Evolutionary conservation across 1,284 basidiomycete species (phyloP).

Genomic region (Porphyrellus sp.): DNA sequence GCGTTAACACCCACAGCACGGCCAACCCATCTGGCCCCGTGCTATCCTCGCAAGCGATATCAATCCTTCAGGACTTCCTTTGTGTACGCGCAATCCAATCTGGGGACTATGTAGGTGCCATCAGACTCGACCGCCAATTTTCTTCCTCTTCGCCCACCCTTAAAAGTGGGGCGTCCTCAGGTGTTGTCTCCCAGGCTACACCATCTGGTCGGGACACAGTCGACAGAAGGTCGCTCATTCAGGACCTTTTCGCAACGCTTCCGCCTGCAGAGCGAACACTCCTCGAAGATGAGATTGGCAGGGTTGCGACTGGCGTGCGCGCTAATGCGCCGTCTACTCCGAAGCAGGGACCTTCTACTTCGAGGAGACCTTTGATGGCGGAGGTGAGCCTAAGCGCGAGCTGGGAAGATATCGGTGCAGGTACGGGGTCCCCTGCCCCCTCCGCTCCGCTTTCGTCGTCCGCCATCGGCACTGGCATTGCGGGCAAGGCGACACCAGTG

Average conservation of each 20-base stretch:
- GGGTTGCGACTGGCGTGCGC: conserved; percentile 20
- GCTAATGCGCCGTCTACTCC: conserved; percentile 7
- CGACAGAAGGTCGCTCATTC: conserved; percentile 64
- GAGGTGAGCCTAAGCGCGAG: conserved; percentile 43
- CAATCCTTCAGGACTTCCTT: conserved; percentile 75
- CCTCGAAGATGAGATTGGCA: conserved; percentile 50
- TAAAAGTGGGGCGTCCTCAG: conserved; percentile 20
- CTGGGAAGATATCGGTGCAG: conserved; percentile 44
- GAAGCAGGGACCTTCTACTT: conserved; percentile 11
- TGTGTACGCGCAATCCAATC: conserved; percentile 75
- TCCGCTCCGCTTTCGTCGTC: conserved; percentile 11
- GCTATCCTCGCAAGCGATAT: conserved; percentile 40
- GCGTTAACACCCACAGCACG: not conserved
- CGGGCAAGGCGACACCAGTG: conserved; percentile 4
- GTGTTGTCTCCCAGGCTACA: conserved; percentile 4
- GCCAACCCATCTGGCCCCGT: conserved; percentile 26
- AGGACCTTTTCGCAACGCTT: conserved; percentile 58
- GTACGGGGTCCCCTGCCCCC: conserved; percentile 10
- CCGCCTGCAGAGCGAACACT: conserved; percentile 55
- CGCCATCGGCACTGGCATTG: not conserved
- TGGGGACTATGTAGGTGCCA: conserved; percentile 68
- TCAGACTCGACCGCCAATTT: conserved; percentile 72
- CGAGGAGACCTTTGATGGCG: conserved; percentile 14
- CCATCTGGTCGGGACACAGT: conserved; percentile 28
- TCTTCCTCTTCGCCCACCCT: conserved; percentile 25